These are phyloP conservation scores for Coemansia reversa DNA, from an alignment of 192 early-diverging fungal genomes.

Conservation along the genomic window DNA sequence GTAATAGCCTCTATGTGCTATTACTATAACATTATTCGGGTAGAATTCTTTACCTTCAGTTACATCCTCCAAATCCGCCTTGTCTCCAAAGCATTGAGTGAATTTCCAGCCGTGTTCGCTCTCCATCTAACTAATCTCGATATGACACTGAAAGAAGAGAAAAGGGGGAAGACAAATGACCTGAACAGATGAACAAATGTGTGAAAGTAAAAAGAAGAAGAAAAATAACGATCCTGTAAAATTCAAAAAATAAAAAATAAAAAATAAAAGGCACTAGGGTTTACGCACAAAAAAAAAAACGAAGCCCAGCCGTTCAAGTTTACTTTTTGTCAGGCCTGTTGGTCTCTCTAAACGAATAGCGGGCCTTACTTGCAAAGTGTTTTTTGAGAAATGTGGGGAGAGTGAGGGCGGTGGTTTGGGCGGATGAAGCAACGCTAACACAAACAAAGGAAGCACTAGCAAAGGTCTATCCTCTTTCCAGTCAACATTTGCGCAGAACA, in stretches of 20 bases:
- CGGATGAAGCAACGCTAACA: neutral
- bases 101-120: slow-evolving; percentile 78
- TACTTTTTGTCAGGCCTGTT: neutral
- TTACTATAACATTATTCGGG: neutral
- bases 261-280: slow-evolving; percentile 5
- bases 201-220: slow-evolving; percentile 10
- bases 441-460: neutral
- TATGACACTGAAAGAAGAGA: slow-evolving; percentile 1
- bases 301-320: neutral
- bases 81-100: slow-evolving; percentile 99
- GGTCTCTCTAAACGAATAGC: neutral
- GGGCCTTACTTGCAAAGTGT: neutral
- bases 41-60: slow-evolving; percentile 84
- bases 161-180: neutral
- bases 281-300: neutral
- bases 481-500: neutral
- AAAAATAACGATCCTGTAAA: slow-evolving; percentile 1
- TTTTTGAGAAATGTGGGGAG: neutral
- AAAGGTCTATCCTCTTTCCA: slow-evolving; percentile 1
- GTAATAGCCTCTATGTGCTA: neutral
- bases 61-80: slow-evolving; percentile 96
- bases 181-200: slow-evolving; percentile 11
- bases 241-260: slow-evolving; percentile 2
- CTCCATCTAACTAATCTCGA: slow-evolving; percentile 35
- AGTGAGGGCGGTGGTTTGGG: neutral